Conservation (phyloP, 345 rosid genomes). For the Dipteronia dyeriana region DNA sequence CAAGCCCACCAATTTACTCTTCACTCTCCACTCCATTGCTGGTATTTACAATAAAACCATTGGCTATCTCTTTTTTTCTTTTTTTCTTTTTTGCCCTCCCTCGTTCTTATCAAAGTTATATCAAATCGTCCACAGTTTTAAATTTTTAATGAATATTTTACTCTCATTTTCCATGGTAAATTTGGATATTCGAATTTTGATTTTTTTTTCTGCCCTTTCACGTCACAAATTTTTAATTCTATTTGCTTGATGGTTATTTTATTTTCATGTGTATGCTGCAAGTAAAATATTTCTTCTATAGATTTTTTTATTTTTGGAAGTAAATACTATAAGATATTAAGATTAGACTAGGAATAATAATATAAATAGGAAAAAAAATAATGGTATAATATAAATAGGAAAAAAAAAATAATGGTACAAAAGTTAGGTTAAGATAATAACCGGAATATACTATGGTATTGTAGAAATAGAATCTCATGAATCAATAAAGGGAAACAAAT, state of each 20-base stretch:
- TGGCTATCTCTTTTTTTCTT: neutral
- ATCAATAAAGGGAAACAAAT: neutral
- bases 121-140: no score
- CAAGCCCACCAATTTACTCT: conserved; percentile 2
- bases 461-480: neutral
- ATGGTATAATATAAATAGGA: no score
- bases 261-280: no score
- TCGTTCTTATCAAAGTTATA: neutral
- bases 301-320: neutral
- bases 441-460: neutral
- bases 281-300: neutral
- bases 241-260: no score
- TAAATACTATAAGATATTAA: no score
- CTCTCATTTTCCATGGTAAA: no score
- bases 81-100: neutral
- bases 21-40: neutral
- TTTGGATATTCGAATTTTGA: no score
- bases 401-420: neutral
- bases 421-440: neutral
- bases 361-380: no score
- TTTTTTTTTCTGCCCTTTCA: neutral
- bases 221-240: neutral
- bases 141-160: no score
- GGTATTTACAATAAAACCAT: neutral
- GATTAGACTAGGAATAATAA: no score